Percentiles rank a stretch among this genome's conserved stretches.
Conservation (phyloP, 2,329 filamentous ascomycete genomes). For the Alternaria sp. region DNA sequence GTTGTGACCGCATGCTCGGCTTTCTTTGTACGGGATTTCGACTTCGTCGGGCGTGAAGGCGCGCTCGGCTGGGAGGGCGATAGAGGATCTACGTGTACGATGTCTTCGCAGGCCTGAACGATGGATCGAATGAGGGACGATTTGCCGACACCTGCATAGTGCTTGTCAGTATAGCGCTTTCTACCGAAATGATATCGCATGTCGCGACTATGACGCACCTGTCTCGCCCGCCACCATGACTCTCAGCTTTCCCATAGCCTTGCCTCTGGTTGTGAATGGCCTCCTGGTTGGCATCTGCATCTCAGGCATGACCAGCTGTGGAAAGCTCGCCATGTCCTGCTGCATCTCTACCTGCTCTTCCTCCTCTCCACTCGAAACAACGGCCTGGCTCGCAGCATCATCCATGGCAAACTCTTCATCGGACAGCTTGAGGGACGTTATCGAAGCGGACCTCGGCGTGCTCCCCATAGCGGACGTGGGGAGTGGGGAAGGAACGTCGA, state of each 20-base stretch:
- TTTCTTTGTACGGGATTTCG: constrained; percentile 36
- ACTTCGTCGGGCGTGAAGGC: constrained; percentile 28
- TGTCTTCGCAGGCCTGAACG: constrained; percentile 84
- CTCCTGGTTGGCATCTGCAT: constrained; percentile 87
- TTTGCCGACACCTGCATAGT: constrained; percentile 76
- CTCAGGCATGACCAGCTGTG: constrained; percentile 97
- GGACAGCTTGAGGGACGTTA: constrained; percentile 64
- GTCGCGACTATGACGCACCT: constrained; percentile 56
- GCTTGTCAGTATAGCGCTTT: constrained; percentile 14
- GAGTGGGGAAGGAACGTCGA: constrained; percentile 49
- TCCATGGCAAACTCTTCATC: constrained; percentile 63
- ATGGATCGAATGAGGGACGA: constrained; percentile 89
- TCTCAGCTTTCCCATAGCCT: constrained; percentile 83
- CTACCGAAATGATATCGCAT: background rate
- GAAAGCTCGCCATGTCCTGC: constrained; percentile 51
- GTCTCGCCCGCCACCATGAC: constrained; percentile 82
- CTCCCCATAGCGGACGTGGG: constrained; percentile 60
- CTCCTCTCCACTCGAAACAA: constrained; percentile 62
- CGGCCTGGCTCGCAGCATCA: constrained; percentile 62
- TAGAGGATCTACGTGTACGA: constrained; percentile 86
- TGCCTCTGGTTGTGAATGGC: constrained; percentile 88
- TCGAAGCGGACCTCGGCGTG: constrained; percentile 65
- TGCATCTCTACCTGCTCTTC: constrained; percentile 51
- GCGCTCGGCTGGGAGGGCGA: constrained; percentile 36
- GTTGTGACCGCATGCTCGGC: constrained; percentile 26